Evolutionary conservation across 1,284 basidiomycete species (phyloP).

Genomic region (Trametes polyzona): DNA sequence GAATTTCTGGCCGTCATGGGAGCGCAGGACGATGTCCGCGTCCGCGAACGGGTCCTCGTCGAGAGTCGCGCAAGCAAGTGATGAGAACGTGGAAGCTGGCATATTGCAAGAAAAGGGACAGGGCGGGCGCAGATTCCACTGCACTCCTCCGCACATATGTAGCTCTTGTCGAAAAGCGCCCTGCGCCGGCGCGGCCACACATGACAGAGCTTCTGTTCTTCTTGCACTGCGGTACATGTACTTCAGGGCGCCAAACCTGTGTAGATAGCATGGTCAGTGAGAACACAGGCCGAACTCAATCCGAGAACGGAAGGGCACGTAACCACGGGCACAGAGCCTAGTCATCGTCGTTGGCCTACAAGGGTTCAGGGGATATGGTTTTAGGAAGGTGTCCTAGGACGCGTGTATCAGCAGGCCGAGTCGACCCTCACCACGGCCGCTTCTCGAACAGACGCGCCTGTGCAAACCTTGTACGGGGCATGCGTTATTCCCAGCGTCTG

Average conservation of each 20-base stretch:
- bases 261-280: neutral
- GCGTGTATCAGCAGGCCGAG: neutral
- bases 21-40: constrained; percentile 10
- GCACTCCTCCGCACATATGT: neutral
- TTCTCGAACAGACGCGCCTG: neutral
- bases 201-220: neutral
- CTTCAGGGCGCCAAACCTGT: neutral
- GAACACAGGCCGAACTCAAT: neutral
- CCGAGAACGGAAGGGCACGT: neutral
- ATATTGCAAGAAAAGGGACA: neutral
- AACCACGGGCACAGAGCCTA: too few relatives aligned
- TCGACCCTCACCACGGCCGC: neutral
- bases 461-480: neutral
- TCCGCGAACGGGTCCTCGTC: constrained; percentile 12
- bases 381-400: neutral
- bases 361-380: too few relatives aligned
- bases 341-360: too few relatives aligned
- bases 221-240: neutral
- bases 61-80: neutral
- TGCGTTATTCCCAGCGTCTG: neutral
- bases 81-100: neutral
- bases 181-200: neutral
- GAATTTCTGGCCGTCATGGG: constrained; percentile 18
- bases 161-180: neutral
- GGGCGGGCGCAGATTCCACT: neutral